Evolutionary conservation across 495 filamentous ascomycete genomes (phyloP).

Genomic region (Neurospora sp.): DNA sequence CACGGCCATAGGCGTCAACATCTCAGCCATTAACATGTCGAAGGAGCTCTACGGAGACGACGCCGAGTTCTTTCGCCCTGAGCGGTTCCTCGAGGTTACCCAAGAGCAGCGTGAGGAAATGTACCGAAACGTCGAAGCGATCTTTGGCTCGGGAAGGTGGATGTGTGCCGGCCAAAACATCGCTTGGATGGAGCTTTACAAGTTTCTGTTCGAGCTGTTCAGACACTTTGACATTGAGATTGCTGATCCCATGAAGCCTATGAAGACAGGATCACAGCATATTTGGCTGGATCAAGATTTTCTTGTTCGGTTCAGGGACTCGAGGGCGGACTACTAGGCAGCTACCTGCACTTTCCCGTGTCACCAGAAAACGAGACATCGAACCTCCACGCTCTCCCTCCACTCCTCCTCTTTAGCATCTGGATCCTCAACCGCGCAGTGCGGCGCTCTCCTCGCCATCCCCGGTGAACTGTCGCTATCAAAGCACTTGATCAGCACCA

Average conservation of each 20-base stretch:
- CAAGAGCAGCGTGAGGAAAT: conserved; percentile 22
- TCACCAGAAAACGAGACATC: conserved; percentile 21
- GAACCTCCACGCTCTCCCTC: conserved; percentile 56
- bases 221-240: conserved; percentile 2
- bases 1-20: conserved; percentile 35
- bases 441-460: conserved; percentile 51
- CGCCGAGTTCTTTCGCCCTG: conserved; percentile 36
- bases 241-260: background rate
- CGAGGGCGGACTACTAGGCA: background rate
- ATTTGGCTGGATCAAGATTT: background rate
- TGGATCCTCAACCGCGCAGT: conserved; percentile 52
- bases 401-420: conserved; percentile 32
- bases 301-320: background rate
- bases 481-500: conserved; percentile 62
- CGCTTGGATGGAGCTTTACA: conserved; percentile 36
- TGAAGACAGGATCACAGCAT: background rate
- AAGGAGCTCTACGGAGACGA: conserved; percentile 27
- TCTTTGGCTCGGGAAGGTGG: conserved; percentile 27
- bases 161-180: conserved; percentile 29
- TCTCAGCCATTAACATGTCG: conserved; percentile 15
- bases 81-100: conserved; percentile 39
- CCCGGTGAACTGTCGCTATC: conserved; percentile 51
- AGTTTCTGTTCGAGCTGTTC: conserved; percentile 35
- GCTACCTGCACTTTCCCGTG: background rate
- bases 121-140: conserved; percentile 20